phyloP scores from a whole-genome alignment of 2,329 filamentous ascomycete genomes.

The Harringtonia lauricola region DNA sequence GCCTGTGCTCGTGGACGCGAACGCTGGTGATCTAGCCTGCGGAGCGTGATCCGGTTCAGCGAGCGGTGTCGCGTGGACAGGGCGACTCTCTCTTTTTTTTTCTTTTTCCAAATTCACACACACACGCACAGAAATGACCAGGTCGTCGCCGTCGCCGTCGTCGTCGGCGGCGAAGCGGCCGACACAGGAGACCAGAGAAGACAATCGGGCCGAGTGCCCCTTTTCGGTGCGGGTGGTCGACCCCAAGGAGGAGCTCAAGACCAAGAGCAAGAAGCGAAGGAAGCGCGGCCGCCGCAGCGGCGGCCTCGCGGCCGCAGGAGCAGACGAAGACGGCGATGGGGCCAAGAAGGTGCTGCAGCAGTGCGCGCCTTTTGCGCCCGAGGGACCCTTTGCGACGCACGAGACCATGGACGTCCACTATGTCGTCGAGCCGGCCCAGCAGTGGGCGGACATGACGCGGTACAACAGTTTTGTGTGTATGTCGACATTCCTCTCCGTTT shows the following conservation, averaged over 20 bases:
- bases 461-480: constrained; percentile 52
- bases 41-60: too few species aligned
- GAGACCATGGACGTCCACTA: constrained; percentile 45
- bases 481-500: constrained; percentile 18
- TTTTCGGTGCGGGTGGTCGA: constrained; percentile 36
- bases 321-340: constrained; percentile 30
- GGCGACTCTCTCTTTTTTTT: too few species aligned
- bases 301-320: constrained; percentile 10
- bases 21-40: too few species aligned
- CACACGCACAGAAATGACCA: too few species aligned
- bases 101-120: too few species aligned
- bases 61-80: too few species aligned
- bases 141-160: constrained; percentile 5
- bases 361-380: constrained; percentile 41
- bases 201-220: constrained; percentile 45
- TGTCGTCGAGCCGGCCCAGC: constrained; percentile 37
- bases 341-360: constrained; percentile 35
- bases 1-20: too few species aligned
- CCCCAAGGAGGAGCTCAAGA: constrained; percentile 35
- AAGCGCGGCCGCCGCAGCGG: constrained; percentile 21
- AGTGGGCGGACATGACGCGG: constrained; percentile 47
- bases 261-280: constrained; percentile 30
- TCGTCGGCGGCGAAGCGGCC: constrained; percentile 31
- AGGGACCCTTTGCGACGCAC: constrained; percentile 41
- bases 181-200: constrained; percentile 35